Conservation (phyloP, 164 flowering plant species). For the Sextonia rubra region DNA sequence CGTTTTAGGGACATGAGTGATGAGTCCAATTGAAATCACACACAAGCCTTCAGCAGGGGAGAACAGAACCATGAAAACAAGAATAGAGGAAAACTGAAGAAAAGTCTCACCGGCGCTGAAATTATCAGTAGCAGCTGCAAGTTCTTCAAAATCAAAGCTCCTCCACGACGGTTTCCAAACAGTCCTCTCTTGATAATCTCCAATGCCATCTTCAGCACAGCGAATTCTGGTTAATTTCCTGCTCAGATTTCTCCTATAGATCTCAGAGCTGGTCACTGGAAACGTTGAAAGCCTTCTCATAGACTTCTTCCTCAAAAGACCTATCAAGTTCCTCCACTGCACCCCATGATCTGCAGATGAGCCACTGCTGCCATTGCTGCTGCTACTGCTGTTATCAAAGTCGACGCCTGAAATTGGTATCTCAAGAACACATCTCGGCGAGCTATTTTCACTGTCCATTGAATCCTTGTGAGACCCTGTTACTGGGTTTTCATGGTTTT, state of each 20-base stretch:
- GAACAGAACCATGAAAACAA: neutral
- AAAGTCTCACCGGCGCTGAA: constrained; percentile 56
- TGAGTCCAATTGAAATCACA: neutral
- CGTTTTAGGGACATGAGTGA: neutral
- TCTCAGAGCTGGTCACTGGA: constrained; percentile 40
- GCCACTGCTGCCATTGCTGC: constrained; percentile 14
- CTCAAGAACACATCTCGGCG: constrained; percentile 67
- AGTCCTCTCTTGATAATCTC: constrained; percentile 15
- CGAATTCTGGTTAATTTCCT: constrained; percentile 38
- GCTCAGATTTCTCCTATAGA: constrained; percentile 37
- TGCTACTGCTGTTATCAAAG: constrained; percentile 42
- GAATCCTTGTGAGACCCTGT: neutral
- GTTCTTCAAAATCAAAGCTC: constrained; percentile 55
- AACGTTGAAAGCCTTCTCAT: constrained; percentile 46
- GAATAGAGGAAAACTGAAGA: neutral
- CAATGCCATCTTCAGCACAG: constrained; percentile 33
- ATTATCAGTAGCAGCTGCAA: constrained; percentile 66
- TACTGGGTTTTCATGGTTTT: constrained; percentile 1
- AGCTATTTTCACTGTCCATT: constrained; percentile 5
- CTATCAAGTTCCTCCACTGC: constrained; percentile 55
- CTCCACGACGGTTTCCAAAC: constrained; percentile 65
- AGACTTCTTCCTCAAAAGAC: constrained; percentile 49
- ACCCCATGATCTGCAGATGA: constrained; percentile 13
- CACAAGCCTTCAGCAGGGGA: neutral
- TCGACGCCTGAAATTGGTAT: constrained; percentile 32